phyloP scores from a whole-genome alignment of 371 early-diverging fungal species.

The Chytridium lagenaria region DNA sequence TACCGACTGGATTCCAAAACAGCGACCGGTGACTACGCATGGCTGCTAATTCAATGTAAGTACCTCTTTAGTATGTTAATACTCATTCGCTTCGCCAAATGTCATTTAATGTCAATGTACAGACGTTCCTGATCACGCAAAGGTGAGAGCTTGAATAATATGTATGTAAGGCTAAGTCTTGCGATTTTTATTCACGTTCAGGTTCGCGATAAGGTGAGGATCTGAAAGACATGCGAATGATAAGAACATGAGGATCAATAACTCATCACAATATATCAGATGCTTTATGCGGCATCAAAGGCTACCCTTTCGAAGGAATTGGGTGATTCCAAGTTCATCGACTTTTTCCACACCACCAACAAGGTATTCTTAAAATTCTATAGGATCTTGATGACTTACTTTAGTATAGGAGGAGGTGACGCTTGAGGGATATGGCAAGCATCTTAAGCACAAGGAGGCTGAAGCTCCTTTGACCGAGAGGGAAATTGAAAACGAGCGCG shows the following conservation, averaged over 20 bases:
- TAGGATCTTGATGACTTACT: not conserved
- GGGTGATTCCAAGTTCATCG: constrained; percentile 78
- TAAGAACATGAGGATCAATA: not conserved
- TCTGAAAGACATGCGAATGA: constrained; percentile 3
- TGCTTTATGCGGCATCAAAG: constrained; percentile 85
- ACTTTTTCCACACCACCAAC: constrained; percentile 79
- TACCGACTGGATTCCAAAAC: constrained; percentile 67
- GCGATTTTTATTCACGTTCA: not conserved
- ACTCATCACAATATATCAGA: constrained; percentile 49
- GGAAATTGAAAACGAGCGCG: constrained; percentile 70
- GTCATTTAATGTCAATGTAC: not conserved
- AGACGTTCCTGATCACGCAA: constrained; percentile 78
- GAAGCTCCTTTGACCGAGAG: constrained; percentile 83
- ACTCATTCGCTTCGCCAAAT: not conserved
- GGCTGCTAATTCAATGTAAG: constrained; percentile 71
- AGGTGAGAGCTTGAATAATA: constrained; percentile 26
- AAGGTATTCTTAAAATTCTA: constrained; percentile 28
- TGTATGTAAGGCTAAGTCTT: not conserved
- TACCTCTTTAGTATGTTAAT: not conserved
- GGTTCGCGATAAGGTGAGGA: constrained; percentile 15
- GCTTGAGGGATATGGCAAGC: constrained; percentile 75
- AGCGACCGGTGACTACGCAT: constrained; percentile 59
- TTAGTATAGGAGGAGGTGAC: constrained; percentile 61
- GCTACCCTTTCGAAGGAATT: constrained; percentile 77
- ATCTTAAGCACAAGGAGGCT: constrained; percentile 71